phyloP scores from a whole-genome alignment of 2,329 filamentous ascomycete genomes.

The Talaromyces sp. region DNA sequence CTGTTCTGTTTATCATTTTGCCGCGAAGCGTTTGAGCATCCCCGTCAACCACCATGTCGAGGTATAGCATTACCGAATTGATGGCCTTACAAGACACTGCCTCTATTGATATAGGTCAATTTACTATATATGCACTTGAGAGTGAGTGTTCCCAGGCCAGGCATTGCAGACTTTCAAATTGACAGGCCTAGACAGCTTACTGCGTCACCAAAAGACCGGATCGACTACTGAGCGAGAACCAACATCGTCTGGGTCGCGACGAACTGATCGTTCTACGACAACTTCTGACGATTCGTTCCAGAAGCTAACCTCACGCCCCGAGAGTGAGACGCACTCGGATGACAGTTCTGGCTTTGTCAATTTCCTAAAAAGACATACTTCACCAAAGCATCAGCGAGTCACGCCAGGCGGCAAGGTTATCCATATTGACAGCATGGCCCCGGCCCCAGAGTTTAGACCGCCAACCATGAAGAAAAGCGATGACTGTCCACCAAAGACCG shows the following conservation, averaged over 20 bases:
- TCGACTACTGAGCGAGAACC: constrained; percentile 24
- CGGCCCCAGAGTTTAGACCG: constrained; percentile 35
- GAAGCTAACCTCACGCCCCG: constrained; percentile 27
- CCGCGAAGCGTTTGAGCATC: background rate
- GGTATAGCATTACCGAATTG: constrained; percentile 35
- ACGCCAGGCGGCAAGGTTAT: constrained; percentile 47
- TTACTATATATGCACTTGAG: constrained; percentile 26
- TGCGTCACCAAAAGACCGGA: constrained; percentile 19
- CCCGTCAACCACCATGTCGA: constrained; percentile 20
- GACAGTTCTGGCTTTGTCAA: constrained; percentile 41
- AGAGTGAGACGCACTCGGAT: constrained; percentile 32
- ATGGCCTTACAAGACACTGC: constrained; percentile 30
- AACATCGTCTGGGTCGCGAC: constrained; percentile 8
- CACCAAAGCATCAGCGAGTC: constrained; percentile 46
- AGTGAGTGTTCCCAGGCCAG: constrained; percentile 23
- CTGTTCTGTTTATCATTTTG: background rate
- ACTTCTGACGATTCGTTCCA: constrained; percentile 18
- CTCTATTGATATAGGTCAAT: constrained; percentile 23
- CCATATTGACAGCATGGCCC: constrained; percentile 36
- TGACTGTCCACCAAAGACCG: constrained; percentile 9
- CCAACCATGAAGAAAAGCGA: constrained; percentile 18
- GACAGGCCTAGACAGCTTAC: constrained; percentile 21
- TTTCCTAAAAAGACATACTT: constrained; percentile 45
- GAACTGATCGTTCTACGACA: constrained; percentile 5
- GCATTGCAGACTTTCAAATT: background rate